These are phyloP conservation scores for Trichosporon asahii DNA, from an alignment of 1,284 basidiomycete genomes.

Conservation along the genomic window DNA sequence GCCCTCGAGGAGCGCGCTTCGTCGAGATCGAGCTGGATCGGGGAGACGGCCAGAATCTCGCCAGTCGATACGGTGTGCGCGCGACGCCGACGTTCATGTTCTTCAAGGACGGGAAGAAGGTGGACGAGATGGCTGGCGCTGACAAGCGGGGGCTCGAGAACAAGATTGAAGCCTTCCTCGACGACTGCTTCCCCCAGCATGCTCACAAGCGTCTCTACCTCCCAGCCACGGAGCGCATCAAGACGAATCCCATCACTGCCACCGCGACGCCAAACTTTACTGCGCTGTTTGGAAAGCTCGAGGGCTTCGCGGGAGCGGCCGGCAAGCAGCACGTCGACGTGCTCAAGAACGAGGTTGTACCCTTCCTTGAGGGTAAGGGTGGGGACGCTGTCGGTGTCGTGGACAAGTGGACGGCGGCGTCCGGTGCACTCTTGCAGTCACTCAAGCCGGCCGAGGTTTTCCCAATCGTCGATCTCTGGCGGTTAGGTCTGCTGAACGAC, in stretches of 20 bases:
- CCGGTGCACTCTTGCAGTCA: conserved; percentile 53
- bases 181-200: conserved; percentile 60
- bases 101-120: conserved; percentile 73
- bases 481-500: conserved; percentile 67
- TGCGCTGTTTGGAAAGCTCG: conserved; percentile 62
- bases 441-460: conserved; percentile 66
- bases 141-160: conserved; percentile 41
- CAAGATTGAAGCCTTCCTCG: conserved; percentile 39
- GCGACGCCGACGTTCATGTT: conserved; percentile 83
- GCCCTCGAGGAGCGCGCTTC: conserved; percentile 56
- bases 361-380: conserved; percentile 63
- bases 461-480: conserved; percentile 78
- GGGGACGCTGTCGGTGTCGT: conserved; percentile 27
- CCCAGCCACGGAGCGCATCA: conserved; percentile 62
- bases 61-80: conserved; percentile 63
- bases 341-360: conserved; percentile 57
- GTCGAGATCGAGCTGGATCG: conserved; percentile 74
- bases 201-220: conserved; percentile 65
- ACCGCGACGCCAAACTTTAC: conserved; percentile 67
- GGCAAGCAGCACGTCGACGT: conserved; percentile 54
- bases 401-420: conserved; percentile 56
- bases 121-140: conserved; percentile 71
- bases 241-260: conserved; percentile 72
- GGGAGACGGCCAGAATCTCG: conserved; percentile 62
- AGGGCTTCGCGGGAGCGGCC: conserved; percentile 54